phyloP scores from a whole-genome alignment of 1,284 basidiomycete genomes.

The Cutaneotrichosporon mucoides region DNA sequence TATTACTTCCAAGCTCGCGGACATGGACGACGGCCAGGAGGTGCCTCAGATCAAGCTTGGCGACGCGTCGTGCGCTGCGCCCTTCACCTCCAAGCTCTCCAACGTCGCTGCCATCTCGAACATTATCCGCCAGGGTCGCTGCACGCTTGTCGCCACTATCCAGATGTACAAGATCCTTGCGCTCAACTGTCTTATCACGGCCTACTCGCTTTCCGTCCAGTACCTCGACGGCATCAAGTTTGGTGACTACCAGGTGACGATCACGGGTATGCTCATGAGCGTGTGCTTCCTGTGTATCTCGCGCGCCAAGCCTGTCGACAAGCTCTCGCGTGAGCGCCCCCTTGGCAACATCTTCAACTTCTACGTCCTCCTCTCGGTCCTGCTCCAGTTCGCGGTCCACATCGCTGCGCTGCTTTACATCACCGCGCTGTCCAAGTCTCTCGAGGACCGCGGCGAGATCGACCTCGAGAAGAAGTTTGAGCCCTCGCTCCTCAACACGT shows the following conservation, averaged over 20 bases:
- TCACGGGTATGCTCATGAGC: conserved; percentile 92
- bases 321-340: conserved; percentile 82
- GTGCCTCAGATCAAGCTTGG: conserved; percentile 95
- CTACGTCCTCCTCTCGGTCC: conserved; percentile 83
- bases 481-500: conserved; percentile 85
- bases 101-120: conserved; percentile 90
- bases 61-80: conserved; percentile 91
- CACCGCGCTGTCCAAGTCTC: conserved; percentile 69
- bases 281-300: conserved; percentile 97
- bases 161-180: conserved; percentile 99
- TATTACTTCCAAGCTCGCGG: conserved; percentile 83
- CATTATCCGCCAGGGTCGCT: conserved; percentile 93
- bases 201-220: conserved; percentile 90
- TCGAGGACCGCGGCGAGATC: conserved; percentile 72
- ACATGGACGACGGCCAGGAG: conserved; percentile 83
- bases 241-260: conserved; percentile 90
- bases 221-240: conserved; percentile 97
- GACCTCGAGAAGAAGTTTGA: conserved; percentile 93
- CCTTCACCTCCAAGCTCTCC: conserved; percentile 91
- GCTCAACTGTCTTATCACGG: conserved; percentile 91
- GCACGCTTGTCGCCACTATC: conserved; percentile 91
- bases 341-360: conserved; percentile 92
- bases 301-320: conserved; percentile 92
- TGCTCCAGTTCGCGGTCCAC: conserved; percentile 87
- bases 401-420: conserved; percentile 85